Evolutionary conservation across 2,329 filamentous ascomycete genomes (phyloP), one percentile per base, ranked within the genome.

Genomic region (Aureobasidium sp.): DNA sequence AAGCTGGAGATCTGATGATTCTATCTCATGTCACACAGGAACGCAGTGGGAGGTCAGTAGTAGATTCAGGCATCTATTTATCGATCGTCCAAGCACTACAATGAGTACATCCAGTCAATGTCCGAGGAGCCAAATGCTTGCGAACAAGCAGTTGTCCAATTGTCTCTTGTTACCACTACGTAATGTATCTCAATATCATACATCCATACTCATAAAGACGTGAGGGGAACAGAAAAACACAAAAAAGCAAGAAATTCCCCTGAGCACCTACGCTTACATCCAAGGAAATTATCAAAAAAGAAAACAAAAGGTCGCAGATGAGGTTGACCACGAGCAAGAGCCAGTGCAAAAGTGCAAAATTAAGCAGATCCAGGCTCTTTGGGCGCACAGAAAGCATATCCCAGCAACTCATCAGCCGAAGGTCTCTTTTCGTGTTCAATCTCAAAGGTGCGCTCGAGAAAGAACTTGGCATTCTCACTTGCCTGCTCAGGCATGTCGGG

Each of bases 371-470:
- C 57, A 11, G 42, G 45, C 37, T 52, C 62, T 34, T 63, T 63
- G 27, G 62, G 54, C 9, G 54, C 49, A 44, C 62, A 63, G 77
- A 97, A 97, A 39, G 86, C 83, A 76, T 89, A 92, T 61, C 87
- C 82, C 75, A 96, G 85, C 67, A 99, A 77, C 70, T 97, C 92
- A 70, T 97, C 92, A 13, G 94, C 94, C 69, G 86, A 95, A 3
- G 94, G 94, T 67, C 94, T 83, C 78, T 90, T 87, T 74, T 95
- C 91, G 75, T 96, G 90, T 70, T 99, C 92, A 70, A 97, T 87
- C 79, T 97, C 91, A 77, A 99, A 99, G 0, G 94, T 97, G 77
- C 89, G 86, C 61, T 83, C 82, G 66, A 99, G 78, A 78, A 99
- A 99, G 48, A 82, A 83, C 73, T 87, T 84, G 5, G 91, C 93